Percentiles rank a stretch among this genome's conserved stretches.
phyloP scores from a whole-genome alignment of 345 rosid species.

The Salix dunnii region DNA sequence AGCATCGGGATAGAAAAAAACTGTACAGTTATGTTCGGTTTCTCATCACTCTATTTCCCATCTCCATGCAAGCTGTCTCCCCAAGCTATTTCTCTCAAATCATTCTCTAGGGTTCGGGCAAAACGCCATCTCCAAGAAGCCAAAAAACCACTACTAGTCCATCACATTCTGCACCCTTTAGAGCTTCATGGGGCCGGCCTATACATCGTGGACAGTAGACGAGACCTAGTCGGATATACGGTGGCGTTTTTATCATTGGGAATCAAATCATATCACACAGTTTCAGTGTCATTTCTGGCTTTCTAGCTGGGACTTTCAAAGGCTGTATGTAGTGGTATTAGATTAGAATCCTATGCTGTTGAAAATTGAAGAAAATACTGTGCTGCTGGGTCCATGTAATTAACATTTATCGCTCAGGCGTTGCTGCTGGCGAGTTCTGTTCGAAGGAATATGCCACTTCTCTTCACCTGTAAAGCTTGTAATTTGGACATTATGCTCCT shows the following conservation, averaged over 20 bases:
- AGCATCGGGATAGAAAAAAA: constrained; percentile 41
- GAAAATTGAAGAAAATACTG: background rate
- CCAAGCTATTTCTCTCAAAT: background rate
- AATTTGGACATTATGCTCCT: background rate
- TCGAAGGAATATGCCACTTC: constrained; percentile 14
- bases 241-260: constrained; percentile 3
- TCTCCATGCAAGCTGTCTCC: constrained; percentile 40
- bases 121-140: constrained; percentile 39
- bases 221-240: background rate
- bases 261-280: constrained; percentile 1
- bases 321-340: background rate
- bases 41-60: constrained; percentile 16
- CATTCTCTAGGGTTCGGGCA: constrained; percentile 30
- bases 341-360: constrained; percentile 28
- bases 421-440: constrained; percentile 25
- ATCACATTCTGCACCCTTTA: constrained; percentile 15
- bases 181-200: constrained; percentile 9
- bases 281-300: background rate
- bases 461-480: background rate
- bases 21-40: constrained; percentile 42
- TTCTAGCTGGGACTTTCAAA: background rate
- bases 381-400: constrained; percentile 2
- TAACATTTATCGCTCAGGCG: constrained; percentile 6
- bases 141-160: constrained; percentile 14
- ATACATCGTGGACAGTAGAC: background rate